Conservation (phyloP, 1,284 basidiomycete species). For the Ceratobasidium sp. region DNA sequence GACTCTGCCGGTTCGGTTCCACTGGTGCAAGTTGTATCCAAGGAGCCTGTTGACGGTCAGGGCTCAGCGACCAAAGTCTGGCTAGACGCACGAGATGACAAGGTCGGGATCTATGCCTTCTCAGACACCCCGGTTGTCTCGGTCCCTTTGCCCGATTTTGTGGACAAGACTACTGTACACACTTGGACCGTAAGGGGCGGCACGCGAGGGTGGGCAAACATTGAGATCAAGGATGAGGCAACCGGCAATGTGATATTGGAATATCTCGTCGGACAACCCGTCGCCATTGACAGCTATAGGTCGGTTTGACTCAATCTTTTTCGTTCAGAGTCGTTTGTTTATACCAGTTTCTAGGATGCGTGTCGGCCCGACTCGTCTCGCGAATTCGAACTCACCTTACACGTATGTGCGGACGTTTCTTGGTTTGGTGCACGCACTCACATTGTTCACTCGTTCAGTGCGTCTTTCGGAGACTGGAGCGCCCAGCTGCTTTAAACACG, state of each 20-base stretch:
- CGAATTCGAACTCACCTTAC: constrained; percentile 8
- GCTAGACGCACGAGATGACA: neutral
- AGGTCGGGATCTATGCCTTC: constrained; percentile 12
- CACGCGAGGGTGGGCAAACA: constrained; percentile 3
- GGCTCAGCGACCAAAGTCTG: constrained; percentile 20
- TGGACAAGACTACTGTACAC: constrained; percentile 12
- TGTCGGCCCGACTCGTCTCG: constrained; percentile 10
- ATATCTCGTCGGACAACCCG: neutral
- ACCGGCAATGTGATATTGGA: constrained; percentile 5
- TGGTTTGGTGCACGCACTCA: neutral
- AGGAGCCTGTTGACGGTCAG: constrained; percentile 20
- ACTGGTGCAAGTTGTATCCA: constrained; percentile 26
- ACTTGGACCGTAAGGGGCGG: constrained; percentile 35
- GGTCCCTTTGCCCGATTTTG: neutral
- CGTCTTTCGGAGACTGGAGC: constrained; percentile 29
- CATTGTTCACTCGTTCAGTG: neutral
- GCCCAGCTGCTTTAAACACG: neutral
- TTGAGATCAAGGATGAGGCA: constrained; percentile 21
- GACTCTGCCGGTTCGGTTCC: neutral
- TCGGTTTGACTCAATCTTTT: neutral
- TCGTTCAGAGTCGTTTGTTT: neutral
- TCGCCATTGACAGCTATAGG: constrained; percentile 15
- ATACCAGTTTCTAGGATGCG: neutral
- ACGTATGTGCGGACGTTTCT: neutral
- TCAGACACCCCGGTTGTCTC: constrained; percentile 12